Percentiles rank a stretch among this genome's conserved stretches.
Evolutionary conservation across 345 rosid genomes (phyloP).

Genomic region (Camelina sativa): DNA sequence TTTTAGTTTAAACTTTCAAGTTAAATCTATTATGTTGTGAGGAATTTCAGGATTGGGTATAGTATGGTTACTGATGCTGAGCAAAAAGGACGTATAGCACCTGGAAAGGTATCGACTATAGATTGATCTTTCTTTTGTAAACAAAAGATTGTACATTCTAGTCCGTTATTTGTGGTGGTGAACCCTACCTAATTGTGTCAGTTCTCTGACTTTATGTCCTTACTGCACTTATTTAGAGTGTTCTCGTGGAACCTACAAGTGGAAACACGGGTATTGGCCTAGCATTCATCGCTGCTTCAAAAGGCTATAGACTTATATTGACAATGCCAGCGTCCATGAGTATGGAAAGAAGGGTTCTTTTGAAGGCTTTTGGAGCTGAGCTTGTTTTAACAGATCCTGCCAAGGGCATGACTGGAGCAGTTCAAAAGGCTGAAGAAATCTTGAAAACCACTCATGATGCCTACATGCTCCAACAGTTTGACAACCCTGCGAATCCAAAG

Average conservation of each 20-base stretch:
- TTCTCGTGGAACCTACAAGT: constrained; percentile 88
- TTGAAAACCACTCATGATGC: constrained; percentile 63
- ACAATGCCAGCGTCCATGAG: constrained; percentile 88
- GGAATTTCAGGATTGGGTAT: constrained; percentile 75
- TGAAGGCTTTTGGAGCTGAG: constrained; percentile 92
- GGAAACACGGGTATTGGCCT: constrained; percentile 96
- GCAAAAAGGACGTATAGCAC: constrained; percentile 69
- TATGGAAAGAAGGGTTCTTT: constrained; percentile 83
- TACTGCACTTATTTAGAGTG: constrained; percentile 50
- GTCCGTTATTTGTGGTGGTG: not conserved
- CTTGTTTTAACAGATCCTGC: constrained; percentile 80
- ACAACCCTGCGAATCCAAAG: constrained; percentile 89
- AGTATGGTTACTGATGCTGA: constrained; percentile 96
- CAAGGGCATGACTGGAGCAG: constrained; percentile 76
- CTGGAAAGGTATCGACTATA: constrained; percentile 70
- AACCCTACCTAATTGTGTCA: not conserved
- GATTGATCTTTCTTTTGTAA: constrained; percentile 2
- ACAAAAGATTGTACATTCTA: not conserved
- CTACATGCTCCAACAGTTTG: constrained; percentile 84
- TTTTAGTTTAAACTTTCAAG: constrained; percentile 1
- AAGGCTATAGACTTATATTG: constrained; percentile 71
- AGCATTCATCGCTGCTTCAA: constrained; percentile 84
- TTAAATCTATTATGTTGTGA: not conserved
- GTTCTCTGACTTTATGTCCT: constrained; percentile 20
- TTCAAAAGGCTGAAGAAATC: constrained; percentile 81